Evolutionary conservation across 768 basidiomycete species (phyloP).

Genomic region (Leccinum obscurum): DNA sequence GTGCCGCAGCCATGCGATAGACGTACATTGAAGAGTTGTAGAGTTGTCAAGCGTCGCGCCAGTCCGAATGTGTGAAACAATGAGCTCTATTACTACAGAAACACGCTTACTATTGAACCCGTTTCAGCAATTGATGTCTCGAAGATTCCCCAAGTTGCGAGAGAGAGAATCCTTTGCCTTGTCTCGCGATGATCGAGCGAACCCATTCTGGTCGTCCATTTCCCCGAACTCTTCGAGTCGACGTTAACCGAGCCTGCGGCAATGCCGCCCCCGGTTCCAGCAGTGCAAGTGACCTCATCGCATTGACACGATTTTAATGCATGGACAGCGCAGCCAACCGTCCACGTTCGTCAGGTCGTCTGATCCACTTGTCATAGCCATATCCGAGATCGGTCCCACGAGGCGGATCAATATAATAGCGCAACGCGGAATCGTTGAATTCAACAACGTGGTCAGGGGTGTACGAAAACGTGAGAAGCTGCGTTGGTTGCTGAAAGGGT

Average conservation of each 20-base stretch:
- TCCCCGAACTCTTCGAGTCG: conserved; percentile 13
- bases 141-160: not conserved
- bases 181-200: not conserved
- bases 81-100: not conserved
- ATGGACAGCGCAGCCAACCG: conserved; percentile 12
- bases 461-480: no score
- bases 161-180: conserved; percentile 1
- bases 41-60: not conserved
- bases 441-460: no score
- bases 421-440: conserved; percentile 68
- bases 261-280: conserved; percentile 10
- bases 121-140: not conserved
- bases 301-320: conserved; percentile 34
- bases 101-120: not conserved
- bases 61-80: not conserved
- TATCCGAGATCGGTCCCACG: conserved; percentile 37
- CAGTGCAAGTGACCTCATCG: conserved; percentile 30
- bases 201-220: conserved; percentile 2
- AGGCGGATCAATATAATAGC: conserved; percentile 72
- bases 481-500: no score
- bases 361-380: no score
- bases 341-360: no score
- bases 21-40: not conserved
- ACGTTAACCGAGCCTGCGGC: conserved; percentile 22
- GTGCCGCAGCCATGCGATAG: not conserved